Base-by-base conservation (phyloP, 192 early-diverging fungal genomes). In the Chytriomyces sp. region DNA sequence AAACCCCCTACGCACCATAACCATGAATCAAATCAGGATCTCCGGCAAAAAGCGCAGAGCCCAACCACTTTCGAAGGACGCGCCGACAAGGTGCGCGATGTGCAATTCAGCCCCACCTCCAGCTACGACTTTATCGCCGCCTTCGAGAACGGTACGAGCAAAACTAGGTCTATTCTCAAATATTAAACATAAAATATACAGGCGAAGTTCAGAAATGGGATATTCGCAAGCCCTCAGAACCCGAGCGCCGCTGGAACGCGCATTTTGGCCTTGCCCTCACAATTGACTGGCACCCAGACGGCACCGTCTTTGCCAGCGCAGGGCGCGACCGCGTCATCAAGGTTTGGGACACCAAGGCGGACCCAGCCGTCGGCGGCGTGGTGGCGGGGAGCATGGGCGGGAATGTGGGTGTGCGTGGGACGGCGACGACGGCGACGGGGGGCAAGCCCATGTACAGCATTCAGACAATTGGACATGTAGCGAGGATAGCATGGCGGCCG, bases 301-400 rank as follows among this genome's bases (percentile, higher is more conserved):
- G 93, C 0, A 71, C 78, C 28, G 79, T 80, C 25, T 72, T 93
- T n/a, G 93, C 92, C 0, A 92, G 83, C 49, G 91, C 92, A 8
- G 93, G 93, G 0, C 69, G 91, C 1, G 93, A 94, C 69, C 85
- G 84, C 52, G 84, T 82, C 2, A 92, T 94, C 72, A 92, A 93
- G 78, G 88, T 89, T 31, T 69, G 66, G 66, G 64, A 53, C 49
- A n/a, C n/a, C n/a, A n/a, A n/a, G n/a, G n/a, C n/a, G n/a, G n/a
- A n/a, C n/a, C n/a, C n/a, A 17, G 1, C 19, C 58, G 32, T 59
- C 58, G 58, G 14, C 58, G 25, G 2, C 31, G 2, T 26, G 17
- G 31, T 28, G 14, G 58, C 1, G 17, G 25, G 1, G 32, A 32
- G 17, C 1, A 28, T 17, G 14, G 62, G 32, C n/a, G 1, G 17